phyloP scores from a whole-genome alignment of 2,329 filamentous ascomycete species.

The Cladophialophora chaetospira region DNA sequence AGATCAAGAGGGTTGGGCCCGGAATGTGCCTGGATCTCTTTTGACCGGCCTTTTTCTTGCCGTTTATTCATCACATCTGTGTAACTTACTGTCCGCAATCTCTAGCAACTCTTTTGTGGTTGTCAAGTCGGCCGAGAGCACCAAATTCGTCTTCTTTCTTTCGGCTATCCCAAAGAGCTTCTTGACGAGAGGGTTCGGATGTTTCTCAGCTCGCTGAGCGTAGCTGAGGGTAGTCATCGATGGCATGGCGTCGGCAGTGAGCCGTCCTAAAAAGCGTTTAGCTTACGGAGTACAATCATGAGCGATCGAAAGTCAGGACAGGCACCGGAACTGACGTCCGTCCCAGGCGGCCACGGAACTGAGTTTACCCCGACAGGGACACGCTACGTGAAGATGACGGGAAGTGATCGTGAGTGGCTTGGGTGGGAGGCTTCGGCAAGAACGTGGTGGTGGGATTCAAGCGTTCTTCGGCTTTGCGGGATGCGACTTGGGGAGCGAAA shows the following conservation, averaged over 20 bases:
- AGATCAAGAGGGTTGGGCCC: too few species aligned
- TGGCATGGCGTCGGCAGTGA: conserved; percentile 40
- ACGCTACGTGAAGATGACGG: too few species aligned
- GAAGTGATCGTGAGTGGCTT: background rate
- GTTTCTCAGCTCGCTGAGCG: conserved; percentile 42
- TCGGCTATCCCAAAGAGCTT: conserved; percentile 50
- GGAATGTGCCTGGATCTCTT: too few species aligned
- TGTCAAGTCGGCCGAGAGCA: conserved; percentile 53
- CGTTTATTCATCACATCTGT: background rate
- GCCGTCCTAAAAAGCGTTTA: background rate
- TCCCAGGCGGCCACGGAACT: too few species aligned
- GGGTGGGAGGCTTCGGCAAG: background rate
- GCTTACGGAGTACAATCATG: background rate
- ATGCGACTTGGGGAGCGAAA: conserved; percentile 3
- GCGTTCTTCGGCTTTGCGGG: conserved; percentile 1
- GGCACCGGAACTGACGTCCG: conserved; percentile 18
- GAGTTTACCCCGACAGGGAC: background rate
- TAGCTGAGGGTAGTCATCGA: conserved; percentile 47
- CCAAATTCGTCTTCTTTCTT: conserved; percentile 51
- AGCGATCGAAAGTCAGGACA: conserved; percentile 11
- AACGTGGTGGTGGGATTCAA: background rate
- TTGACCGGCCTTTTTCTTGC: too few species aligned
- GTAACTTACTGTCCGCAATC: conserved; percentile 49
- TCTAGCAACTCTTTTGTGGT: conserved; percentile 50
- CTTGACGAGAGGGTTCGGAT: conserved; percentile 47